These are phyloP conservation scores for Coniochaeta hoffmannii DNA, from an alignment of 2,329 filamentous ascomycete species.

Conservation along the genomic window DNA sequence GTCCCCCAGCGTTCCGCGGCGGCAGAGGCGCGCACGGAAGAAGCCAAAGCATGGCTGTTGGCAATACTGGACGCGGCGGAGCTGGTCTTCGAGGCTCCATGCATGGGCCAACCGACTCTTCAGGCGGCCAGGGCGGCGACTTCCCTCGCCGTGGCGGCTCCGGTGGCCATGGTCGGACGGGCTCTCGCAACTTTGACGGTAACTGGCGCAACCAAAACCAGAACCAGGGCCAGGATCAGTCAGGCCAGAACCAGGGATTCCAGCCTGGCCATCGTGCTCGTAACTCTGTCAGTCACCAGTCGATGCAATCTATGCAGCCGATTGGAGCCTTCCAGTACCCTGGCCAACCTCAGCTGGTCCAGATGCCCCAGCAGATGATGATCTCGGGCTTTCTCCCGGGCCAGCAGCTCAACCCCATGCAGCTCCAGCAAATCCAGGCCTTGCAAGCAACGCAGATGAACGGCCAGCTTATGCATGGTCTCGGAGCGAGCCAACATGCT, in stretches of 20 bases:
- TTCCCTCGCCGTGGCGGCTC: conserved; percentile 71
- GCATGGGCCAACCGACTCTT: conserved; percentile 43
- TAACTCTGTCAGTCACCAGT: conserved; percentile 65
- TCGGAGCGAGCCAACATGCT: conserved; percentile 66
- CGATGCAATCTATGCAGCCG: conserved; percentile 62
- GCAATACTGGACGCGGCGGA: conserved; percentile 57
- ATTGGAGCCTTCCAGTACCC: conserved; percentile 87
- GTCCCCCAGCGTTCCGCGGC: conserved; percentile 37
- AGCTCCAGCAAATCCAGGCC: conserved; percentile 84
- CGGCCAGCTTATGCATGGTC: conserved; percentile 63
- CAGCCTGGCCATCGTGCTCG: conserved; percentile 87
- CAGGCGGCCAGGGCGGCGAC: conserved; percentile 42
- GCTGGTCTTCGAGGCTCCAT: conserved; percentile 55
- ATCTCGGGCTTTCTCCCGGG: conserved; percentile 75
- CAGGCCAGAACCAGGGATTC: conserved; percentile 60
- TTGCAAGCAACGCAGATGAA: conserved; percentile 83
- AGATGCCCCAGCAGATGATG: conserved; percentile 80
- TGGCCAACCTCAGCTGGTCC: conserved; percentile 78
- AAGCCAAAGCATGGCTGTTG: conserved; percentile 86
- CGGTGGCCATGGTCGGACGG: conserved; percentile 72
- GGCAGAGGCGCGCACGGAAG: conserved; percentile 58
- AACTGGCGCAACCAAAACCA: conserved; percentile 84
- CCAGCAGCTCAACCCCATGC: conserved; percentile 83
- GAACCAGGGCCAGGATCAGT: conserved; percentile 60
- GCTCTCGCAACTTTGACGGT: conserved; percentile 91